Conservation (phyloP, 2,329 filamentous ascomycete species). For the Diaporthe sp. region DNA sequence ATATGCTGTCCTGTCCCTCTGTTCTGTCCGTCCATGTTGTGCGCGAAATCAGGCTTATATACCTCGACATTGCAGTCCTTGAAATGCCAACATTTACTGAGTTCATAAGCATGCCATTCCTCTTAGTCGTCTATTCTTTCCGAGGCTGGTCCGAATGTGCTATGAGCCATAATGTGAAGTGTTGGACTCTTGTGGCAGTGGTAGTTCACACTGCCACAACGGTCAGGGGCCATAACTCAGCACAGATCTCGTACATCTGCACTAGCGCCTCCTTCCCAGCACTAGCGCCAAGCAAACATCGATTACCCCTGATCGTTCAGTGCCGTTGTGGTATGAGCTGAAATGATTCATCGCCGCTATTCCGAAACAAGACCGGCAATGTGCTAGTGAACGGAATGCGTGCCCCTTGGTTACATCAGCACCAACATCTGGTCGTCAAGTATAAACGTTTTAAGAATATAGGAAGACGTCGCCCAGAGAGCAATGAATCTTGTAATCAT, state of each 20-base stretch:
- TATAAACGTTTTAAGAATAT: background rate
- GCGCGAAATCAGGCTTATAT: background rate
- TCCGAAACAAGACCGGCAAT: background rate
- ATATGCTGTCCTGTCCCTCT: too few species aligned
- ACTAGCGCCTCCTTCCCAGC: background rate
- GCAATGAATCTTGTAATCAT: background rate
- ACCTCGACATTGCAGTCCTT: background rate
- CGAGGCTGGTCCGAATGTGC: background rate
- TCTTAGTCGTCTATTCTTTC: background rate
- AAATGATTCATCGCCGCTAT: constrained; percentile 28
- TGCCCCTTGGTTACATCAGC: background rate
- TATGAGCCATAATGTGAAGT: constrained; percentile 21
- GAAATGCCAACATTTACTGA: background rate
- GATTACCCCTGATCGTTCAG: background rate
- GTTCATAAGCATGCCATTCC: background rate
- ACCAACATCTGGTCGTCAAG: background rate
- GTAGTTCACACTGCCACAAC: background rate
- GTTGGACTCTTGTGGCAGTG: background rate
- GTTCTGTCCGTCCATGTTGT: background rate
- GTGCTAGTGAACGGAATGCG: background rate
- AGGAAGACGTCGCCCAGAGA: background rate
- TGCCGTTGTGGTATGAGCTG: background rate
- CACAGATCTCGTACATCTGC: background rate
- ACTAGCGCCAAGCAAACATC: background rate
- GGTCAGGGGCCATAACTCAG: background rate